Conservation (phyloP, 192 early-diverging fungal genomes). For the Phycomyces blakesleeanus region DNA sequence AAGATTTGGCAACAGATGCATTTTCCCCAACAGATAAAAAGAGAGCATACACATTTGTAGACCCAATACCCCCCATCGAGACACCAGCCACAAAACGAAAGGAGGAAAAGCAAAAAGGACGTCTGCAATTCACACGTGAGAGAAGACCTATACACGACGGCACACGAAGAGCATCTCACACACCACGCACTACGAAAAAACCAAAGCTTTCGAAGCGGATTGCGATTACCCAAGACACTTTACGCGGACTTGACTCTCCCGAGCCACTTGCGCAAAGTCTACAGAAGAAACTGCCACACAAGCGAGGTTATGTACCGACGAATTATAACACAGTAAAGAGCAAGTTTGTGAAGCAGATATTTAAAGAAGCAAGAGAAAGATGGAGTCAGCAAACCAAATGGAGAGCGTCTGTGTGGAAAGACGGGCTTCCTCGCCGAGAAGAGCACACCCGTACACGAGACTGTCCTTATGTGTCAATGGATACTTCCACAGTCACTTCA, state of each 20-base stretch:
- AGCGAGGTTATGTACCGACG: not conserved
- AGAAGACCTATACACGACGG: not conserved
- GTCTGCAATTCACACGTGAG: not conserved
- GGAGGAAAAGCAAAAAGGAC: not conserved
- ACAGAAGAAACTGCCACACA: not conserved
- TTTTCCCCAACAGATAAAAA: not conserved
- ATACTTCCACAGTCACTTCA: not conserved
- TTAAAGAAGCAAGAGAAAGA: conserved; percentile 16
- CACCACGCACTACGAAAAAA: conserved; percentile 10
- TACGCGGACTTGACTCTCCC: conserved; percentile 1
- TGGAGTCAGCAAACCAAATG: conserved; percentile 13
- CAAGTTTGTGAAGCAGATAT: conserved; percentile 9
- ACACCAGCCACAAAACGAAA: not conserved
- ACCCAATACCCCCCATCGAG: not conserved
- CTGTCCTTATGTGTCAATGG: conserved; percentile 7
- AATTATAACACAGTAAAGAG: conserved; percentile 7
- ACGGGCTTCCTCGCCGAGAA: not conserved
- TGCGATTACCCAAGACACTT: conserved; percentile 9
- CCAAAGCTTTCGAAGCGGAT: conserved; percentile 27
- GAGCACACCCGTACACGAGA: not conserved
- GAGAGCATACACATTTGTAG: not conserved
- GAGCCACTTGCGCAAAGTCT: not conserved
- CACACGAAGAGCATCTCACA: not conserved
- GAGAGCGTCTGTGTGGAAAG: not conserved
- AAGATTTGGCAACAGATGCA: not conserved